A percentile compares a stretch with the other conserved stretches of the same genome.
Evolutionary conservation across 2,329 filamentous ascomycete genomes (phyloP).

Genomic region (Aureobasidium lini): DNA sequence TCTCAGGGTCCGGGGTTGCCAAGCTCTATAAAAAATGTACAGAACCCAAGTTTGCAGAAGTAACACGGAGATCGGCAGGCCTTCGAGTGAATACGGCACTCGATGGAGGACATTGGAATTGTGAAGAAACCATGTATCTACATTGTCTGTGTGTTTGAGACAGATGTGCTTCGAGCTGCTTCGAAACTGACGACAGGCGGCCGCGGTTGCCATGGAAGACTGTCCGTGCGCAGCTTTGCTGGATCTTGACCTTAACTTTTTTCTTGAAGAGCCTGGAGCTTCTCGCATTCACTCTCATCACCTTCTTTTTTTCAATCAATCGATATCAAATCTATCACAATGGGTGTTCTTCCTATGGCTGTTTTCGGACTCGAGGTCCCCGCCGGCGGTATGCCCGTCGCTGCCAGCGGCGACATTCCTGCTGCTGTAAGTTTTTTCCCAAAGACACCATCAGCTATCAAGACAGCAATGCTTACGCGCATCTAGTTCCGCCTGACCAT

Average conservation of each 20-base stretch:
- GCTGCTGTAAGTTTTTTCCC: slow-evolving; percentile 61
- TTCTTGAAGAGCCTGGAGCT: neutral
- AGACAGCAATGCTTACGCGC: neutral
- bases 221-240: neutral
- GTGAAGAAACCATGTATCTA: too few species aligned
- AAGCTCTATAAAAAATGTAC: neutral
- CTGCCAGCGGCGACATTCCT: slow-evolving; percentile 69
- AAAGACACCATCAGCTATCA: neutral
- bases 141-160: too few species aligned
- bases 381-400: slow-evolving; percentile 72
- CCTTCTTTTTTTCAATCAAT: slow-evolving; percentile 1
- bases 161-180: neutral
- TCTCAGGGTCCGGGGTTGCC: neutral
- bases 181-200: neutral
- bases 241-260: too few species aligned
- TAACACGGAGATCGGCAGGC: too few species aligned
- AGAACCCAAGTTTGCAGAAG: too few species aligned
- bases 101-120: too few species aligned
- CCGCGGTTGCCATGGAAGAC: neutral
- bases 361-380: slow-evolving; percentile 91
- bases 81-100: too few species aligned
- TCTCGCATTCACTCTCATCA: slow-evolving; percentile 4
- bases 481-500: slow-evolving; percentile 90
- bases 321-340: slow-evolving; percentile 15
- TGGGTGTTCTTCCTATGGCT: slow-evolving; percentile 49